Conservation (phyloP, 1,284 basidiomycete genomes). For the Rhodotorula sp. region DNA sequence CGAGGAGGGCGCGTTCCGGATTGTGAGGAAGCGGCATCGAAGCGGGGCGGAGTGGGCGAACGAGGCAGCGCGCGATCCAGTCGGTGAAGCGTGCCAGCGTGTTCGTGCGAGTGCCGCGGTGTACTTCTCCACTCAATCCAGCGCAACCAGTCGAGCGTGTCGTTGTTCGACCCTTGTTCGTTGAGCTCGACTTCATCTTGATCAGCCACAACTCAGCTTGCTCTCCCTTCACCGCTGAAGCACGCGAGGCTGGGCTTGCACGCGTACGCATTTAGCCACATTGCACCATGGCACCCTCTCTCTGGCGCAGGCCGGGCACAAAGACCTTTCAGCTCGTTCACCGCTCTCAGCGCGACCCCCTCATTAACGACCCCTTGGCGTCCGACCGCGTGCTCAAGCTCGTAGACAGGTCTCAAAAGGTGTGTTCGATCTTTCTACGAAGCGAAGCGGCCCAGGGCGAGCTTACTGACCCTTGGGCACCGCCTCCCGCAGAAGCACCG, state of each 20-base stretch:
- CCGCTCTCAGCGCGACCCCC: constrained; percentile 90
- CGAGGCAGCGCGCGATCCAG: background rate
- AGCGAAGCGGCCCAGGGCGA: background rate
- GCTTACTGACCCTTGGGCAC: background rate
- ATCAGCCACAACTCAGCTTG: background rate
- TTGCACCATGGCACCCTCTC: constrained; percentile 25
- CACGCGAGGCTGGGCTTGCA: background rate
- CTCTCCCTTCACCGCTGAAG: background rate
- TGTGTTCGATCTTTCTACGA: background rate
- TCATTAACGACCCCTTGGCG: constrained; percentile 89
- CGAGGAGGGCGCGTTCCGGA: constrained; percentile 13
- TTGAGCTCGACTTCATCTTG: background rate
- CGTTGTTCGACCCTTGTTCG: background rate
- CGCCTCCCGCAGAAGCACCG: background rate
- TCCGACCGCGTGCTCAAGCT: constrained; percentile 83
- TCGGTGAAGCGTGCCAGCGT: constrained; percentile 2
- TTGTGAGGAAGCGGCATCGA: constrained; percentile 3
- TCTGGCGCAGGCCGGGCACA: constrained; percentile 37
- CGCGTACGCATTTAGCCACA: background rate
- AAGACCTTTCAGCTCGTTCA: constrained; percentile 76
- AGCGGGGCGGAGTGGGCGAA: background rate
- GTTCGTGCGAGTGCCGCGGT: background rate
- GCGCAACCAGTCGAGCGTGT: too few species aligned
- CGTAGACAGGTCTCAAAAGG: constrained; percentile 59
- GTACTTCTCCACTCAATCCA: too few species aligned